Percentiles rank a stretch among this genome's conserved stretches.
Evolutionary conservation across 2,329 filamentous ascomycete genomes (phyloP).

Genomic region (Amauroascus niger): DNA sequence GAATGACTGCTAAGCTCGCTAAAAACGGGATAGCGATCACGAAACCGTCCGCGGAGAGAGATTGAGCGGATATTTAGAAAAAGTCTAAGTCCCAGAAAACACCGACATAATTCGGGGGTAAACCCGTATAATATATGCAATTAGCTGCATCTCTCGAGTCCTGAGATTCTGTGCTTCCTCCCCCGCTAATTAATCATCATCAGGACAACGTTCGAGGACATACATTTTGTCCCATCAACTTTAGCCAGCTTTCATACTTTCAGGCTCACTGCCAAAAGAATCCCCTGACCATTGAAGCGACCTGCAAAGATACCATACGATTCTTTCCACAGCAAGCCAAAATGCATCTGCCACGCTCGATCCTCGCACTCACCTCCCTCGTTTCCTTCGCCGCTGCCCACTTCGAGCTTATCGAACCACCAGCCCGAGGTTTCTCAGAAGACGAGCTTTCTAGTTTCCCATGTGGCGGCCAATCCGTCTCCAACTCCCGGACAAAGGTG

Average conservation of each 20-base stretch:
- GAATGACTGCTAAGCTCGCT: neutral
- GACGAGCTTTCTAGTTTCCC: slow-evolving; percentile 40
- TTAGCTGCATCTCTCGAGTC: neutral
- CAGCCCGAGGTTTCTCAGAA: slow-evolving; percentile 42
- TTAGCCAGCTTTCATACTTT: too few species aligned
- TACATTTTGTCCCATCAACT: too few species aligned
- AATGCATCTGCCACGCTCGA: slow-evolving; percentile 28
- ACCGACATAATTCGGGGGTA: neutral
- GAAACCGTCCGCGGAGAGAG: neutral
- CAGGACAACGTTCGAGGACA: too few species aligned
- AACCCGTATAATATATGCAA: neutral
- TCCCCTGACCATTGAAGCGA: neutral
- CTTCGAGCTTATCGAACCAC: slow-evolving; percentile 47
- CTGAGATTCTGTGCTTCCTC: neutral
- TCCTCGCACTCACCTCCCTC: slow-evolving; percentile 38
- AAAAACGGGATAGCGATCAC: neutral
- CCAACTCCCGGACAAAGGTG: slow-evolving; percentile 40
- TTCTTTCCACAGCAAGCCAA: neutral
- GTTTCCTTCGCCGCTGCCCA: slow-evolving; percentile 44
- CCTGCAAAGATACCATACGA: neutral
- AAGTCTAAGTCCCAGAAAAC: neutral
- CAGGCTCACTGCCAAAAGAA: too few species aligned
- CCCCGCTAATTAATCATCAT: neutral
- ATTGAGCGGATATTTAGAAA: neutral
- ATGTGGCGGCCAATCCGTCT: slow-evolving; percentile 44